phyloP scores from a whole-genome alignment of 2,329 filamentous ascomycete genomes.

The Fonsecaea multimorphosa region DNA sequence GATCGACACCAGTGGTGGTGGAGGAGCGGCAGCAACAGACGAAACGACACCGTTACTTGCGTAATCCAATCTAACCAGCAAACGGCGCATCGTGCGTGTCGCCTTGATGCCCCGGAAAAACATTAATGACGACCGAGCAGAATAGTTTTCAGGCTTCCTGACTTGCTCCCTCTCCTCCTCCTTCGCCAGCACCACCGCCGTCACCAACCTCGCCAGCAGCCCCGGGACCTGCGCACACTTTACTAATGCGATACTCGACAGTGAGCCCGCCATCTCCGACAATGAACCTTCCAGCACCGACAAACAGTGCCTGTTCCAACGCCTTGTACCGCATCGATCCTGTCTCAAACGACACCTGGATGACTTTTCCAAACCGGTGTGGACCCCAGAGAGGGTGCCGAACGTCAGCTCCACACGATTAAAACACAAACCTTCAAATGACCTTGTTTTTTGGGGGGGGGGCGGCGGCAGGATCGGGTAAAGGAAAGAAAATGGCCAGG shows the following conservation, averaged over 20 bases:
- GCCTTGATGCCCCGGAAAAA: no score
- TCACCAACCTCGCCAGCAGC: not conserved
- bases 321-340: conserved; percentile 51
- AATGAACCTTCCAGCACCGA: conserved; percentile 50
- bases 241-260: conserved; percentile 52
- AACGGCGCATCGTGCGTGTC: no score
- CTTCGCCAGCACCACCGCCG: not conserved
- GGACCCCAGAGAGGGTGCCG: not conserved
- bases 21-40: not conserved
- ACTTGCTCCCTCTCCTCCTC: not conserved
- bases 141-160: not conserved
- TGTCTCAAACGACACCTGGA: conserved; percentile 49
- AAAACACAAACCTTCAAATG: not conserved
- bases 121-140: not conserved
- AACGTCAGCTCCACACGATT: not conserved
- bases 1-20: not conserved
- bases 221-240: conserved; percentile 27
- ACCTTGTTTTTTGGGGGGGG: no score
- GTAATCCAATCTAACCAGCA: not conserved
- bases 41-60: conserved; percentile 31
- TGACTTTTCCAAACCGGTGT: conserved; percentile 41
- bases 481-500: not conserved
- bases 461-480: not conserved
- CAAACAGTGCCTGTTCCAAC: conserved; percentile 50
- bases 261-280: conserved; percentile 34